phyloP scores from a whole-genome alignment of 2,329 filamentous ascomycete genomes.

The Trichoderma sp. region DNA sequence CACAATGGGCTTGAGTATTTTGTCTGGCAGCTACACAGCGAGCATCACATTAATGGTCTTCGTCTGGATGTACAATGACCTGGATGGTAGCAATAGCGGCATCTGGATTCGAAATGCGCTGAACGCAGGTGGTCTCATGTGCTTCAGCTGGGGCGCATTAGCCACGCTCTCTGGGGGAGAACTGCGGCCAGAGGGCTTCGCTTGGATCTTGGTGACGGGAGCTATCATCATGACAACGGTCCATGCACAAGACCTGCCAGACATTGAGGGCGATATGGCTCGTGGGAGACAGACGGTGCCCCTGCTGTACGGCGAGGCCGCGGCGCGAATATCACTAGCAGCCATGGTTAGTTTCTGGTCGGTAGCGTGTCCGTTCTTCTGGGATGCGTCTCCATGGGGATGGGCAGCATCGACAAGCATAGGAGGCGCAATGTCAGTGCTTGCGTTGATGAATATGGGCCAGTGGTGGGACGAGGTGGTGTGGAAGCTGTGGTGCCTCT shows the following conservation, averaged over 20 bases:
- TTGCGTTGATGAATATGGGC: conserved; percentile 24
- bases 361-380: conserved; percentile 21
- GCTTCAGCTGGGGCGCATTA: conserved; percentile 33
- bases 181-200: conserved; percentile 21
- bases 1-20: conserved; percentile 21
- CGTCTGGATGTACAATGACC: conserved; percentile 36
- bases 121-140: conserved; percentile 32
- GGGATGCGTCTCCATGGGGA: conserved; percentile 13
- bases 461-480: conserved; percentile 28
- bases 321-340: conserved; percentile 24
- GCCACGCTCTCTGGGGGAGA: conserved; percentile 23
- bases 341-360: conserved; percentile 27
- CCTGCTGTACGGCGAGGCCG: conserved; percentile 30
- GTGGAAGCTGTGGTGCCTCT: conserved; percentile 31
- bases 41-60: conserved; percentile 29
- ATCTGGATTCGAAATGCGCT: conserved; percentile 31
- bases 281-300: conserved; percentile 32
- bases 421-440: conserved; percentile 17
- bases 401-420: conserved; percentile 17
- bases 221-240: conserved; percentile 32
- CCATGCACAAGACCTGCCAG: conserved; percentile 32
- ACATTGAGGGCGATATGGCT: conserved; percentile 32
- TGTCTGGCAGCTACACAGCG: conserved; percentile 25
- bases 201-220: conserved; percentile 30
- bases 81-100: conserved; percentile 30